Evolutionary conservation across 768 basidiomycete genomes (phyloP), one percentile per base, ranked within the genome.

Genomic region (Tricholomella constricta): DNA sequence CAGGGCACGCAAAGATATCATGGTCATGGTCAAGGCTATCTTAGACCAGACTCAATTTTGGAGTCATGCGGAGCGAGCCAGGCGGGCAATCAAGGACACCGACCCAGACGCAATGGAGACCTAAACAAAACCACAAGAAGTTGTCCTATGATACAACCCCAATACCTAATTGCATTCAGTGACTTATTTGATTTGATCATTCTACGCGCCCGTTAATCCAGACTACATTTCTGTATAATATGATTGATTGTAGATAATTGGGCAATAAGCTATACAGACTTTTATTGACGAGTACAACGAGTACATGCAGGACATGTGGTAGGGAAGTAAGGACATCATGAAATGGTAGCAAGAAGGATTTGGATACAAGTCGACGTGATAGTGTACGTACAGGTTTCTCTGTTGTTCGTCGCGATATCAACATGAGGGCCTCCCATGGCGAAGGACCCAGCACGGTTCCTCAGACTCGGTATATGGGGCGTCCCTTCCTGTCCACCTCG

Each of bases 401-500:
- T 32, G 31, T 10, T 32, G 10, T 29, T 29, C 29, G 11, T 6
- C 31, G 31, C 31, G 9, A 14, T 32, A 11, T 32, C 31, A 14
- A 32, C n/a, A n/a, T n/a, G n/a, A n/a, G n/a, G n/a, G n/a, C n/a
- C n/a, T n/a, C n/a, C n/a, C n/a, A n/a, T n/a, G n/a, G n/a, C n/a
- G n/a, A n/a, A n/a, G n/a, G n/a, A n/a, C n/a, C n/a, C n/a, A n/a
- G n/a, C n/a, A n/a, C n/a, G n/a, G n/a, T 27, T 10, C 14, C 6
- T 73, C 58, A 80, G 41, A 79, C 70, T 44, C 78, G 72, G 65
- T 79, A 77, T 47, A 84, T 69, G 20, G 78, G 79, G 47, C 80
- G 73, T 51, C 85, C 85, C 32, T 78, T 67, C 58, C 77, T 67
- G 68, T 85, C 83, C 45, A 83, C 83, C 61, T 81, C 79, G 15